Base-by-base conservation (phyloP, 306 rosid species). In the Carpinus fangiana region DNA sequence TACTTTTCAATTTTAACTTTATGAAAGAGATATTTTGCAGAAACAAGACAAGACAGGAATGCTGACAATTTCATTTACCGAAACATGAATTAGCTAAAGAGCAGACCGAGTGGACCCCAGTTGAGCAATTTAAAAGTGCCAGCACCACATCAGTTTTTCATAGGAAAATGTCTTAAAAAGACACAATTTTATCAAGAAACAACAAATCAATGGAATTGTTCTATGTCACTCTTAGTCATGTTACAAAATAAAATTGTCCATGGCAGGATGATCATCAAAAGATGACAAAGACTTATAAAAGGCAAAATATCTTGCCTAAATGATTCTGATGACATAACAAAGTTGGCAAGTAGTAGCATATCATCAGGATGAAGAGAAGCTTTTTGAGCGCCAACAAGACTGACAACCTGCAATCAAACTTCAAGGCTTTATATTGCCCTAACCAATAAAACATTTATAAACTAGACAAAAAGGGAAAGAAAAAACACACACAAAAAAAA, bases 281-380 rank as follows among this genome's bases (percentile, higher is more conserved):
- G 50, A 66, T 48, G 61, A 28, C 21, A 51, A 16, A 51, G 45
- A 60, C 73, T 43, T 50, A 38, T 51, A n/a, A 55, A 45, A 31
- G 78, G 12, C 68, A 79, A 46, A 66, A 75, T 77, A 72, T 84
- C 98, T 87, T 87, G 83, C 98, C 96, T 94, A 78, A 92, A 92
- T 57, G 98, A 94, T 82, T 94, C 98, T 71, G 98, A 80, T 48
- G 97, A 93, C 94, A 90, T 86, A 61, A 94, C 90, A 83, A 94
- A 92, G 88, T 92, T 94, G 74, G 92, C 73, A 78, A 94, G 87
- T 64, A 94, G 88, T 70, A 94, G 80, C 91, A 92, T 89, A 75
- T 94, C 98, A 85, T 94, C 98, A 7, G 98, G 97, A 85, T 94
- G 97, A 72, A 94, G 98, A 81, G 98, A 84, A 74, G 96, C 98